Evolutionary conservation across 2,329 filamentous ascomycete species (phyloP), one percentile per base, ranked within the genome.

Genomic region (Ascochyta fabae): DNA sequence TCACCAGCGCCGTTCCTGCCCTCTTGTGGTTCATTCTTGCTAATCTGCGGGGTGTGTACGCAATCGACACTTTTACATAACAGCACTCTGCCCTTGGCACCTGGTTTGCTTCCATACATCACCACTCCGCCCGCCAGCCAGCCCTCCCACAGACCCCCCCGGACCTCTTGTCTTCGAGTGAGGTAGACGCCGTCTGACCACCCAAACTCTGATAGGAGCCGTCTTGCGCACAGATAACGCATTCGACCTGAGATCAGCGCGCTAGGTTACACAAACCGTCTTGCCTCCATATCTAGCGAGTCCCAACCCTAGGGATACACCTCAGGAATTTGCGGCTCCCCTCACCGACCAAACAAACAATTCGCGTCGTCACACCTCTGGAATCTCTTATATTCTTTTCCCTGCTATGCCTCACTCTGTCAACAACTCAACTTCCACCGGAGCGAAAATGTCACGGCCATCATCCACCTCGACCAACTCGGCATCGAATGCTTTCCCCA

Each of bases 341-440:
- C 59, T 64, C 62, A 52, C 55, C 54, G 48, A 53, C 54, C 62
- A 65, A 66, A 63, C 62, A 65, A 61, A 56, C 53, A 54, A 34
- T 35, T 47, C 50, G 53, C 31, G 33, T 41, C 43, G 47, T 47
- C 47, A 47, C 49, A 53, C 48, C 19, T 43, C 51, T 48, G 36
- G 24, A 41, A 35, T 41, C 55, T 57, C 54, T 60, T 53, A 61
- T 59, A 56, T 49, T 50, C 45, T 52, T 53, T 53, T 49, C 47
- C 42, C 40, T 53, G 49, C 41, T 59, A 76, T 76, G 73, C 72
- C 74, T 34, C 74, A 76, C 66, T 74, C 74, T 15, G 62, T 64
- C 56, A 61, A 69, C 64, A 66, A 66, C 23, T 72, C 67, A 7
- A 68, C 66, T 13, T 72, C 67, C n/a, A 67, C 68, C 15, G 64